Percentiles rank a stretch among this genome's conserved stretches.
Evolutionary conservation across 306 rosid species (phyloP).

Genomic region (Pterocarpus santalinus): DNA sequence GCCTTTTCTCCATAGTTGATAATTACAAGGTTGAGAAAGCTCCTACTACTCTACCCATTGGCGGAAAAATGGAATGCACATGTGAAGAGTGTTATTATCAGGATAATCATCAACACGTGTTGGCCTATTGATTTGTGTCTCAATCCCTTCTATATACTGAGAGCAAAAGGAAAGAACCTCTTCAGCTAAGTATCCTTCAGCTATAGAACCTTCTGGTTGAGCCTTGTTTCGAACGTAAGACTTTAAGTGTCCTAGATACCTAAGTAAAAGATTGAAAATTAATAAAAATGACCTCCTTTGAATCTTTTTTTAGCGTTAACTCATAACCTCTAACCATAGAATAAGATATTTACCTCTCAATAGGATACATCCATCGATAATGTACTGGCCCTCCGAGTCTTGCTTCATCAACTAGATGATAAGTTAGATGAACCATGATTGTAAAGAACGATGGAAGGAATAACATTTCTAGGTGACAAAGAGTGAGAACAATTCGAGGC

Average conservation of each 20-base stretch:
- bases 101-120: too few relatives aligned
- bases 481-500: too few relatives aligned
- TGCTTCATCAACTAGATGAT: not conserved
- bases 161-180: too few relatives aligned
- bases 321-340: not conserved
- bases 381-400: not conserved
- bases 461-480: too few relatives aligned
- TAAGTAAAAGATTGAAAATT: not conserved
- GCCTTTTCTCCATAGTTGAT: too few relatives aligned
- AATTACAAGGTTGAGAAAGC: too few relatives aligned
- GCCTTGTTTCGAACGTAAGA: not conserved
- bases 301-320: not conserved
- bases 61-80: not conserved
- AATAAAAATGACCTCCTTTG: not conserved
- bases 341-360: not conserved
- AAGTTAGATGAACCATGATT: not conserved
- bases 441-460: too few relatives aligned
- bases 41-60: not conserved
- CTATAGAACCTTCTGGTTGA: not conserved
- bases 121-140: too few relatives aligned
- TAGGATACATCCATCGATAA: not conserved
- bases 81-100: not conserved
- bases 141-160: too few relatives aligned
- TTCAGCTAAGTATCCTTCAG: too few relatives aligned
- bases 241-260: not conserved